Base-by-base conservation (phyloP, 2,329 filamentous ascomycete species). In the Cercospora sojina region DNA sequence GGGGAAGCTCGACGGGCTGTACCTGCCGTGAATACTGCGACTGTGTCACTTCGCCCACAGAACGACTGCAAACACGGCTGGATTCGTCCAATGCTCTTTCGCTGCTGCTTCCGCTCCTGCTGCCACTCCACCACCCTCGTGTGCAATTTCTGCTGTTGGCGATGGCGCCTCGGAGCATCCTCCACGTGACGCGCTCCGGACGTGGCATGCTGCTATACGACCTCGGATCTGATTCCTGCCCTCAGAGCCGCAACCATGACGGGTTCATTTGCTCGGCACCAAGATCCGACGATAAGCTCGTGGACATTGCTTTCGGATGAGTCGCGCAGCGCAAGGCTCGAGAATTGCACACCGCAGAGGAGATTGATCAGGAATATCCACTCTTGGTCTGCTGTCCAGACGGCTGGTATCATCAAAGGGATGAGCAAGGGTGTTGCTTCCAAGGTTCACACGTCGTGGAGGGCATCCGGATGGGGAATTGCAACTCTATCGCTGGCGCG, bases 171-270 rank as follows among this genome's bases (percentile, higher is more conserved):
- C 18, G 20, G 47, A 27, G 47, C 18, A 10, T 16, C 25, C 10
- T 51, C 47, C 20, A 51, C 13, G 25, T n/a, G 51, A 32, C 8
- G 13, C 23, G 8, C 16, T n/a, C n/a, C 25, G 51, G 25, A 56
- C 51, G 31, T 56, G 25, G 29, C 51, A 56, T 32, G 51, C 51
- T 31, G 51, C 51, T 56, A 29, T 31, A 32, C 51, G 51, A 56
- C 51, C 2, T 56, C 51, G 51, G 20, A 56, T 29, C 25, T 29
- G 3, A 56, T 56, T 31, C 51, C 25, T 31, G 51, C 25, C 43
- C 25, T 56, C 23, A 31, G 20, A 56, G 25, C 51, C 31, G 51
- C n/a, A n/a, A 56, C 51, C 51, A 56, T 56, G 51, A 56, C 51
- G 51, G 51, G 51, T 56, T 29, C 23, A 56, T 56, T 56, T 56